Conservation (phyloP, 2,329 filamentous ascomycete genomes). For the Monosporascus sp. region DNA sequence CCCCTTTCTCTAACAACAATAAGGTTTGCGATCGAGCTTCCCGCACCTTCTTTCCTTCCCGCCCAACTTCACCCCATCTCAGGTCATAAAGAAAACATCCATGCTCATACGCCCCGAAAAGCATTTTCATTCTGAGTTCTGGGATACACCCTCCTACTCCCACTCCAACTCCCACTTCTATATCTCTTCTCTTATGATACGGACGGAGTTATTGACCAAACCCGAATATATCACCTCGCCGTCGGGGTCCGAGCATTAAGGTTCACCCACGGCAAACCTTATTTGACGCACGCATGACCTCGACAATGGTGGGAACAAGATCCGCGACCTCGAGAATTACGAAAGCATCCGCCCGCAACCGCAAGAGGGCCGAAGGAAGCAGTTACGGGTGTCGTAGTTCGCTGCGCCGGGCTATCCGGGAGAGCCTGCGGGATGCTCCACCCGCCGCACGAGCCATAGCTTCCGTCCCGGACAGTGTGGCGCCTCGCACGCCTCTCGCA, state of each 20-base stretch:
- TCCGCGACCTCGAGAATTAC: not conserved
- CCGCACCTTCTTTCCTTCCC: not conserved
- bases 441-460: not conserved
- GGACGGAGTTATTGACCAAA: too few species aligned
- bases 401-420: conserved; percentile 9
- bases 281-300: too few species aligned
- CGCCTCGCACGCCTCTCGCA: not conserved
- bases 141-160: too few species aligned
- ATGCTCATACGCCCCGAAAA: not conserved
- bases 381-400: conserved; percentile 12
- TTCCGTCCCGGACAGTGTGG: not conserved
- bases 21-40: not conserved
- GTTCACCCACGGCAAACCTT: too few species aligned
- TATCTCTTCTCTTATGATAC: too few species aligned
- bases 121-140: too few species aligned
- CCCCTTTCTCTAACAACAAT: not conserved
- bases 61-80: not conserved
- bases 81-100: too few species aligned
- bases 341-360: not conserved
- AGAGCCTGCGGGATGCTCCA: conserved; percentile 5
- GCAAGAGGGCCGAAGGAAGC: not conserved
- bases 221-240: too few species aligned
- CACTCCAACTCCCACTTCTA: too few species aligned
- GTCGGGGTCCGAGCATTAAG: too few species aligned
- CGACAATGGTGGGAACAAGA: too few species aligned